phyloP scores from a whole-genome alignment of 73 alveolate genomes.

The Paramecium primaurelia region DNA sequence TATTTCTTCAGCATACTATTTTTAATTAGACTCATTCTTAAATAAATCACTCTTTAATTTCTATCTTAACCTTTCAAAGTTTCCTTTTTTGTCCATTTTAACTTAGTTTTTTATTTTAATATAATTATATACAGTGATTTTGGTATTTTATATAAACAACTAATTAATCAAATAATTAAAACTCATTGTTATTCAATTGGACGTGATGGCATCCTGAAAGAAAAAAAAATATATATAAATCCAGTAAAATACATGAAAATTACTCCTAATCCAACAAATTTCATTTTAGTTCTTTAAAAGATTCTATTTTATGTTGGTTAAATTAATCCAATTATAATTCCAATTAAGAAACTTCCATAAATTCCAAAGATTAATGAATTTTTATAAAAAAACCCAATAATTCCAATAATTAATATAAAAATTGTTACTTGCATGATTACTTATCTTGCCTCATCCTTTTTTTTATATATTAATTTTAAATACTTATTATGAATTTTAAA shows the following conservation, averaged over 20 bases:
- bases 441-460: neutral
- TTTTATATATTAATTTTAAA: neutral
- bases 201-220: neutral
- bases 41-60: slow-evolving; percentile 30
- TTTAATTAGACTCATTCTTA: neutral
- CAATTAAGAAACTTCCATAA: neutral
- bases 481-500: neutral
- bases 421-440: neutral
- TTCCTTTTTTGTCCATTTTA: slow-evolving; percentile 25
- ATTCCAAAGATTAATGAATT: neutral
- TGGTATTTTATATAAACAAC: neutral
- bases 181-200: neutral
- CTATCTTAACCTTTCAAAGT: slow-evolving; percentile 2
- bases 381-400: neutral
- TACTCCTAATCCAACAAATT: neutral
- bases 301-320: neutral
- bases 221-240: neutral
- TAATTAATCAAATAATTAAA: neutral
- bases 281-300: neutral
- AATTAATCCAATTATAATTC: neutral
- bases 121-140: neutral
- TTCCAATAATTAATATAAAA: neutral
- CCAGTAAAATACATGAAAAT: slow-evolving; percentile 25
- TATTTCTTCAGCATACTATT: neutral
- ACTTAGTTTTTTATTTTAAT: neutral